Conservation (phyloP, 306 rosid genomes). For the Cucurbita pepo region DNA sequence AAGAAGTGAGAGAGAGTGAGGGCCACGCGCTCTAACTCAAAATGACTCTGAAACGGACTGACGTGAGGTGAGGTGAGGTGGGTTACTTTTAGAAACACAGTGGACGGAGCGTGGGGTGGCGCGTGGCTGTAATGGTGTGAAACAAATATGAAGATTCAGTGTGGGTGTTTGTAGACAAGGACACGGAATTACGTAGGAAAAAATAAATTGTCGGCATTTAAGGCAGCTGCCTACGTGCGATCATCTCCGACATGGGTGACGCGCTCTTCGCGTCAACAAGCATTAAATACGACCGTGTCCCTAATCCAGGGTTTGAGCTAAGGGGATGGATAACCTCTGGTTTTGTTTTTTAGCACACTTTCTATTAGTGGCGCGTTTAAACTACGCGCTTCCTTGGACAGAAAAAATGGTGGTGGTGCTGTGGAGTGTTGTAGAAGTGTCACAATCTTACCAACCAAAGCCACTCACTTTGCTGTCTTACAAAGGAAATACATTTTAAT, state of each 20-base stretch:
- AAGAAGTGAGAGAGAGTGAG: neutral
- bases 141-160: neutral
- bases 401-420: neutral
- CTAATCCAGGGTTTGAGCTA: neutral
- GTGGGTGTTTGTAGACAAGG: constrained; percentile 1
- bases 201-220: constrained; percentile 44
- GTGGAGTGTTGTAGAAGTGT: neutral
- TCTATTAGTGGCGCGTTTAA: neutral
- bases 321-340: neutral
- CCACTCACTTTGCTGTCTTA: neutral
- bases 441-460: constrained; percentile 5
- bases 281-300: constrained; percentile 14
- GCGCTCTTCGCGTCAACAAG: constrained; percentile 28
- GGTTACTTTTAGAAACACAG: neutral
- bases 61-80: constrained; percentile 19
- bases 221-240: constrained; percentile 44
- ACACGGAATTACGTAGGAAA: constrained; percentile 31
- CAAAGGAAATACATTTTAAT: neutral
- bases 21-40: constrained; percentile 15
- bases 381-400: neutral
- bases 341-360: too few species aligned
- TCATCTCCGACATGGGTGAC: constrained; percentile 43
- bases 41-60: constrained; percentile 26
- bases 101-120: constrained; percentile 32
- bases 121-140: constrained; percentile 2